Conservation (phyloP, 176 grass and related monocot genomes). For the Oryza officinalis region DNA sequence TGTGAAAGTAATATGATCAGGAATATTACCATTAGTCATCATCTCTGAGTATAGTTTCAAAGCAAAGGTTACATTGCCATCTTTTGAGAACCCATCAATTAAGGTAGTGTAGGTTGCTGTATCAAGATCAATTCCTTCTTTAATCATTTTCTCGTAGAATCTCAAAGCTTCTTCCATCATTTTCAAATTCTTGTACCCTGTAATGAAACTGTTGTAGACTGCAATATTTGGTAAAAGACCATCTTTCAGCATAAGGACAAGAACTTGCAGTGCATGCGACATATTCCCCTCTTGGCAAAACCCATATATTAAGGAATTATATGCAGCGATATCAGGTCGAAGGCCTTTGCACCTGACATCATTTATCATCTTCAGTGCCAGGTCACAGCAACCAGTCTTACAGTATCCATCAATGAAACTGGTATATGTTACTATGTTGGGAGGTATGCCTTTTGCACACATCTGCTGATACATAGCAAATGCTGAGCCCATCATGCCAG, state of each 20-base stretch:
- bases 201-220: constrained; percentile 78
- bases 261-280: constrained; percentile 58
- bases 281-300: constrained; percentile 78
- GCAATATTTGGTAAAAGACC: constrained; percentile 53
- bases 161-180: constrained; percentile 62
- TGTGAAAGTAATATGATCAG: constrained; percentile 76
- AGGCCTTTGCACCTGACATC: constrained; percentile 56
- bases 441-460: constrained; percentile 53
- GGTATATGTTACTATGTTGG: constrained; percentile 76
- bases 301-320: constrained; percentile 58
- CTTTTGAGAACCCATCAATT: constrained; percentile 84
- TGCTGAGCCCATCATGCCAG: constrained; percentile 57
- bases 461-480: constrained; percentile 61
- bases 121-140: constrained; percentile 62
- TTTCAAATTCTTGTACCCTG: constrained; percentile 72
- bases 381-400: constrained; percentile 58
- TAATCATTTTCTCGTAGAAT: constrained; percentile 63
- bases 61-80: constrained; percentile 60
- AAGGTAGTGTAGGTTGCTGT: constrained; percentile 69
- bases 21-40: constrained; percentile 64
- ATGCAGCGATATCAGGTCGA: constrained; percentile 50
- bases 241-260: constrained; percentile 61
- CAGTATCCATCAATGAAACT: constrained; percentile 83
- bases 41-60: constrained; percentile 69
- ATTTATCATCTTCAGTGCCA: constrained; percentile 79